phyloP scores from a whole-genome alignment of 176 grass and related monocot genomes.

The Oryza meridionalis region DNA sequence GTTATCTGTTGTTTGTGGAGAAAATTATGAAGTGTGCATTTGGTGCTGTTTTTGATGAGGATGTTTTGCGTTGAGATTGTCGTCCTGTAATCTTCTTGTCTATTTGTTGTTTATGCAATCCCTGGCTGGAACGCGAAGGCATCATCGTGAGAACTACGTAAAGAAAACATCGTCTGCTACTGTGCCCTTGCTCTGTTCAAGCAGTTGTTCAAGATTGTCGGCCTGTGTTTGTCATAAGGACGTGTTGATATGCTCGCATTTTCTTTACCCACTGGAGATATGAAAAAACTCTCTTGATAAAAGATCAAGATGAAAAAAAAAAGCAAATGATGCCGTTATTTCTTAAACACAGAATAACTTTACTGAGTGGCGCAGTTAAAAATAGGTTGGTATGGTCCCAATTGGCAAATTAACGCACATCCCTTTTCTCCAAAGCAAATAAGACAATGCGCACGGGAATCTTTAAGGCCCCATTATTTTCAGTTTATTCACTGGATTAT shows the following conservation, averaged over 20 bases:
- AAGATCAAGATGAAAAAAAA: neutral
- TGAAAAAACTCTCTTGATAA: neutral
- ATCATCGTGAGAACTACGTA: neutral
- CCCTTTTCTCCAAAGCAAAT: too few species aligned
- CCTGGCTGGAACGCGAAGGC: neutral
- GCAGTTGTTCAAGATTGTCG: neutral
- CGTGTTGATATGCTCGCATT: too few species aligned
- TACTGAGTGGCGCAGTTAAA: neutral
- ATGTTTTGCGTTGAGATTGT: neutral
- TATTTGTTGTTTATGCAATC: neutral
- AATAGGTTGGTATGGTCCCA: neutral
- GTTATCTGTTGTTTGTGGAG: neutral
- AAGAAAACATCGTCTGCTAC: neutral
- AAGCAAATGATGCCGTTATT: neutral
- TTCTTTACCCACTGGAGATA: too few species aligned
- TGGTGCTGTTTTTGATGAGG: neutral
- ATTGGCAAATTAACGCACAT: too few species aligned
- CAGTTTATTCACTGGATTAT: too few species aligned
- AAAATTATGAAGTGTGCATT: neutral
- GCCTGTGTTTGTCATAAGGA: too few species aligned
- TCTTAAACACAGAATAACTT: neutral
- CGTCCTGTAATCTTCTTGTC: neutral
- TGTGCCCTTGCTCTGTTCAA: neutral
- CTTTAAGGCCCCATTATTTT: too few species aligned
- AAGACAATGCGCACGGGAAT: too few species aligned